phyloP scores from a whole-genome alignment of 257 asterid genomes.

The Lavandula angustifolia region DNA sequence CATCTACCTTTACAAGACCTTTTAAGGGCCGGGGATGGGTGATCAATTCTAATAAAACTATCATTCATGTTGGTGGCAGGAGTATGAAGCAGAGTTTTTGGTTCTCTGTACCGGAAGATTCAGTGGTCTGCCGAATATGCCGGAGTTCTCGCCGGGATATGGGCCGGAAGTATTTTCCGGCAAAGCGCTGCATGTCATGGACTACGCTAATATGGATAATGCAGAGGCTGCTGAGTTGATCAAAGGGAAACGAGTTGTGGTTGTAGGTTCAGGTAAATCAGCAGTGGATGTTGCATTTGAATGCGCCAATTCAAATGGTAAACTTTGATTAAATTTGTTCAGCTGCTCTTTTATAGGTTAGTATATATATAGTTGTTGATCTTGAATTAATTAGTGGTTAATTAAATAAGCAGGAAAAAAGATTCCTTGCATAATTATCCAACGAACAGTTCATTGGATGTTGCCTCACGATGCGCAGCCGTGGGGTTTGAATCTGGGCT shows the following conservation, averaged over 20 bases:
- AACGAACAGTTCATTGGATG: slow-evolving; percentile 59
- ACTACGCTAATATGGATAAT: slow-evolving; percentile 49
- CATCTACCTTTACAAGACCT: no score
- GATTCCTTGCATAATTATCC: slow-evolving; percentile 61
- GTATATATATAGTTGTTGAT: no score
- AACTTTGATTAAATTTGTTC: no score
- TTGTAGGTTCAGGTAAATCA: slow-evolving; percentile 56
- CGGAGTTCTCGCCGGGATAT: slow-evolving; percentile 42
- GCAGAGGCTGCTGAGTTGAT: slow-evolving; percentile 45
- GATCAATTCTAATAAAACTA: no score
- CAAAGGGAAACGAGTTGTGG: slow-evolving; percentile 45
- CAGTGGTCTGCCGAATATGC: slow-evolving; percentile 59
- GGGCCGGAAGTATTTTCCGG: slow-evolving; percentile 59
- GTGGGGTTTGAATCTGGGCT: slow-evolving; percentile 48
- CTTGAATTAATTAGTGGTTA: slow-evolving; percentile 25
- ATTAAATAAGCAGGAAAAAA: slow-evolving; percentile 10
- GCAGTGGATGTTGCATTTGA: slow-evolving; percentile 56
- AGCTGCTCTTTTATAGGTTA: no score
- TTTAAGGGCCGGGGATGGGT: no score
- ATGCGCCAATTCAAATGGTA: slow-evolving; percentile 51
- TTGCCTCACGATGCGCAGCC: slow-evolving; percentile 36
- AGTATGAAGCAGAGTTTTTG: slow-evolving; percentile 50
- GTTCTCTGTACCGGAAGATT: slow-evolving; percentile 62
- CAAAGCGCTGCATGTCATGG: slow-evolving; percentile 58
- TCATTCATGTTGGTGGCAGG: slow-evolving; percentile 33